Evolutionary conservation across 306 rosid genomes (phyloP).

Genomic region (Phaseolus lunatus): DNA sequence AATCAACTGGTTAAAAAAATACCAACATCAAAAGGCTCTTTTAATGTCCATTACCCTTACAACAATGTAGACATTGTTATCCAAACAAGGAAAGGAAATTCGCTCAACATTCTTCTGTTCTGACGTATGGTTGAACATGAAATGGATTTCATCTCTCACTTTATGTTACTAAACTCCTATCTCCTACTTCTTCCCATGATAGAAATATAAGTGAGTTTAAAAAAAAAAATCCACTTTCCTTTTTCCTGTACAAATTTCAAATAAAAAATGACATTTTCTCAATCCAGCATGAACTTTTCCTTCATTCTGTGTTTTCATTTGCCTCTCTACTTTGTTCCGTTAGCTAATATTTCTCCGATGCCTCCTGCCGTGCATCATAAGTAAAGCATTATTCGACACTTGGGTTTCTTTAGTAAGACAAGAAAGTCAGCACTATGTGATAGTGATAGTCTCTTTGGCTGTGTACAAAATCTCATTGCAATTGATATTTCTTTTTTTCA

Average conservation of each 20-base stretch:
- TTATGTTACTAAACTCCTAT: not conserved
- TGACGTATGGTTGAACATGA: not conserved
- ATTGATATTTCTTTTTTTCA: not conserved
- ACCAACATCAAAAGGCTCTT: not conserved
- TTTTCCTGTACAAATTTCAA: not conserved
- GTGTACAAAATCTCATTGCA: not conserved
- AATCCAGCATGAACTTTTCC: not conserved
- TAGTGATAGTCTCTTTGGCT: not conserved
- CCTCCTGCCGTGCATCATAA: too few relatives aligned
- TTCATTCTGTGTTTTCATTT: not conserved
- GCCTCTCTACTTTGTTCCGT: not conserved
- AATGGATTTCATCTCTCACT: not conserved
- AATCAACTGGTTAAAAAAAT: slow-evolving; percentile 11
- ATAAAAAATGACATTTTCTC: not conserved
- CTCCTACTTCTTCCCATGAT: not conserved
- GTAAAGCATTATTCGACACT: not conserved
- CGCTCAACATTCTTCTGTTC: not conserved
- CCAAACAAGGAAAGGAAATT: not conserved
- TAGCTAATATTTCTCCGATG: not conserved
- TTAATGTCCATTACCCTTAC: not conserved
- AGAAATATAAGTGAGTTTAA: not conserved
- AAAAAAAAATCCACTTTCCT: not conserved
- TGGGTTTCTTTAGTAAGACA: not conserved
- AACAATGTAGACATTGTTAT: not conserved
- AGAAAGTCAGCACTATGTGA: not conserved